Evolutionary conservation across 257 asterid genomes (phyloP), one percentile per base, ranked within the genome.

Genomic region (Vinca minor): DNA sequence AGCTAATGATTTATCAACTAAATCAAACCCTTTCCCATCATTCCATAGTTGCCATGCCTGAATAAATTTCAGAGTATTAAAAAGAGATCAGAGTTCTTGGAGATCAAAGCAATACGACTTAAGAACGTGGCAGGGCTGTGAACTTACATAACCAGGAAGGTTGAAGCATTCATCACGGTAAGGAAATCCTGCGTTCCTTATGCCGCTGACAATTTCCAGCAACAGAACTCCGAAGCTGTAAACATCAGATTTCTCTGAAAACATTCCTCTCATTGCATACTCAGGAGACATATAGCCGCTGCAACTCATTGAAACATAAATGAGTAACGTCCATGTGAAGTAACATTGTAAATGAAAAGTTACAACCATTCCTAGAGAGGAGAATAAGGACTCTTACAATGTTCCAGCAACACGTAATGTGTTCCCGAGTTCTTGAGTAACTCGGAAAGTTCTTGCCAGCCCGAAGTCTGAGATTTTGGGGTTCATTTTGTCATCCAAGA

Each of bases 11-110:
- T 81, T 71, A 44, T 83, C 94, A 11, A 82, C 70, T 18, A 85
- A 77, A 28, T 46, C 73, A 58, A 68, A 42, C 5, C 77, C 81
- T 17, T 73, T 77, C 17, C 66, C 67, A 62, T 80, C 87, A 45
- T 58, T 70, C 89, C 91, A 76, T 52, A 83, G 11, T 55, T 78
- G 68, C 91, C 91, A 83, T 28, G 82, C 94, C 96, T 88, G 76
- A 52, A 72, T 34, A 4, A 8, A 4, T 55, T 49, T 9, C n/a
- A 9, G 34, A n/a, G 17, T 10, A n/a, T 44, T 55, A 17, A 48
- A n/a, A 29, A 8, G 18, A 2, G 28, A 34, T 8, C 10, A 7
- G n/a, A 32, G 18, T 35, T 12, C 21, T 3, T 3, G 18, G 36
- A 5, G 1, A 59, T 36, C 21, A 11, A 31, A 18, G 20, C 8